A percentile compares a stretch with the other conserved stretches of the same genome.
phyloP scores from a whole-genome alignment of 2,329 filamentous ascomycete genomes.

The Stemphylium beticola region DNA sequence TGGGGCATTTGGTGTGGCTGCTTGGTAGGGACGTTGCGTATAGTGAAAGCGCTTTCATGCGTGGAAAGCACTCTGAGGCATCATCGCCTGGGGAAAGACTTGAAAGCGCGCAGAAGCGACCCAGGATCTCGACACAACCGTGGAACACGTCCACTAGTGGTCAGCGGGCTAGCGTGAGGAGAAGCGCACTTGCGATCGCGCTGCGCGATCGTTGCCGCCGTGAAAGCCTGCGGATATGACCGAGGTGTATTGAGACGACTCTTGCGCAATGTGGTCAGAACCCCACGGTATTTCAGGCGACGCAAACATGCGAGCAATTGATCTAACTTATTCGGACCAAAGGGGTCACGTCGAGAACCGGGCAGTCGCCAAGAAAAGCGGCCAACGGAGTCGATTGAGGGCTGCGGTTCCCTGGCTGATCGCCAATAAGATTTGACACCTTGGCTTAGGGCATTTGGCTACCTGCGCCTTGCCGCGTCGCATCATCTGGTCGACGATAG shows the following conservation, averaged over 20 bases:
- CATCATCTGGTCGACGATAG: background rate
- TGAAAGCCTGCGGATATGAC: background rate
- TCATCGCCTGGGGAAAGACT: constrained; percentile 5
- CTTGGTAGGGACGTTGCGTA: background rate
- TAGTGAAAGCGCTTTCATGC: constrained; percentile 6
- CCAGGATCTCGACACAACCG: background rate
- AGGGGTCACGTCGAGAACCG: constrained; percentile 1
- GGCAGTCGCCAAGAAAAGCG: constrained; percentile 2
- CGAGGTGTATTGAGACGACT: constrained; percentile 8
- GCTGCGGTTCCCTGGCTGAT: background rate
- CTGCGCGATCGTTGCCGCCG: constrained; percentile 8
- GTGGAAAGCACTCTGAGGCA: constrained; percentile 9
- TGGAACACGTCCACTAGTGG: background rate
- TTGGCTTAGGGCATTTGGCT: background rate
- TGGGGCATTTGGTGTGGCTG: constrained; percentile 2
- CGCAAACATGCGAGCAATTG: background rate
- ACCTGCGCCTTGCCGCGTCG: background rate
- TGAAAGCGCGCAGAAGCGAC: constrained; percentile 5
- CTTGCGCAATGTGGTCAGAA: background rate
- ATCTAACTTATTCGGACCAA: background rate
- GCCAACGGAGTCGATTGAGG: background rate
- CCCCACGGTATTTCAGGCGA: background rate
- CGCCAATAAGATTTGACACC: background rate
- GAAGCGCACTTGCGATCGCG: constrained; percentile 4
- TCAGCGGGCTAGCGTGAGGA: background rate